Conservation (phyloP, 257 asterid species). For the Avicennia marina region DNA sequence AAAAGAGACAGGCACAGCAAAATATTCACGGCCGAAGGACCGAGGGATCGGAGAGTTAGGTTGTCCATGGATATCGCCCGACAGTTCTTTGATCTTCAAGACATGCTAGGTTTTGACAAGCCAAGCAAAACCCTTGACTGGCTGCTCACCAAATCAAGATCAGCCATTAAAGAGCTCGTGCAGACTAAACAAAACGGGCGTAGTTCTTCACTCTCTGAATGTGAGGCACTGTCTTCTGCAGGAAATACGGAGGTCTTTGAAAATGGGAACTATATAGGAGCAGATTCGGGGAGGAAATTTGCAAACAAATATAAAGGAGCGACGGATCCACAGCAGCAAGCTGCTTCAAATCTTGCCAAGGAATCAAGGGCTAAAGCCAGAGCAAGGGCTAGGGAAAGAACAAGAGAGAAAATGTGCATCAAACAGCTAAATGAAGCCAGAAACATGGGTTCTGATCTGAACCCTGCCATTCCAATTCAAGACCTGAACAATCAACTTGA, state of each 20-base stretch:
- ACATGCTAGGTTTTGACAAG: conserved; percentile 67
- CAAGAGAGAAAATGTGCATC: conserved; percentile 51
- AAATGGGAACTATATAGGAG: no score
- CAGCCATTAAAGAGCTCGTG: conserved; percentile 64
- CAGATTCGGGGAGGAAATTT: no score
- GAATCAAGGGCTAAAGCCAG: conserved; percentile 85
- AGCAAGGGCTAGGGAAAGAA: conserved; percentile 92
- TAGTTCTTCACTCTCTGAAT: conserved; percentile 26
- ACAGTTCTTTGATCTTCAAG: conserved; percentile 88
- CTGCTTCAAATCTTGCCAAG: conserved; percentile 22
- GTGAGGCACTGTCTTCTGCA: conserved; percentile 17
- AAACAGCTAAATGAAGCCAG: conserved; percentile 31
- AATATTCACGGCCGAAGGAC: conserved; percentile 79
- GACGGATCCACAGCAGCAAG: conserved; percentile 4
- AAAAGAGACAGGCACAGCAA: conserved; percentile 79
- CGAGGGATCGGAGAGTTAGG: conserved; percentile 76
- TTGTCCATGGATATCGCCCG: conserved; percentile 79
- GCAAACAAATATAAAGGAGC: background rate
- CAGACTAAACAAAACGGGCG: conserved; percentile 17
- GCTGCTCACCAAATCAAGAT: conserved; percentile 62
- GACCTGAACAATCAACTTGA: conserved; percentile 23
- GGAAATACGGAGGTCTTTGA: background rate
- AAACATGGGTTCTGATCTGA: conserved; percentile 9
- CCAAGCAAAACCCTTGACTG: conserved; percentile 93
- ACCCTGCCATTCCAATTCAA: conserved; percentile 13